Evolutionary conservation across 495 filamentous ascomycete species (phyloP).

Genomic region (Baudoinia panamericana): DNA sequence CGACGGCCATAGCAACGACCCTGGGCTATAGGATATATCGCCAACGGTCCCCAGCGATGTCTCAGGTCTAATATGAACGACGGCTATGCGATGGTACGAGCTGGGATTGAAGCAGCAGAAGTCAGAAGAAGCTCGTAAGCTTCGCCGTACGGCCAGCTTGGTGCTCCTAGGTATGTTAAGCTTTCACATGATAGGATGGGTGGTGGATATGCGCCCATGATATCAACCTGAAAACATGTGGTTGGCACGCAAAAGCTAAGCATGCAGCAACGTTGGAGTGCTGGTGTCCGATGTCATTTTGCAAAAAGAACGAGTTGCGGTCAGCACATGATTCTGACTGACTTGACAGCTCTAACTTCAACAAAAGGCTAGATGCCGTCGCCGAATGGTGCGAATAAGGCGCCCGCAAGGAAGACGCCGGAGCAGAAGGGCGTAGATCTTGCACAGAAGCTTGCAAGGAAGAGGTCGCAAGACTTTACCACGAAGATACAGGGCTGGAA

Average conservation of each 20-base stretch:
- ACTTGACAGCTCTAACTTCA: not conserved
- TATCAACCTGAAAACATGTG: not conserved
- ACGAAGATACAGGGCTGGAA: conserved; percentile 19
- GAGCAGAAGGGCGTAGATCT: conserved; percentile 33
- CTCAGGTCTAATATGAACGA: no score
- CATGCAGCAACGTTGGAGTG: not conserved
- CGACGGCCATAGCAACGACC: no score
- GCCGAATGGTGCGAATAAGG: conserved; percentile 14
- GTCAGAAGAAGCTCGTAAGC: not conserved
- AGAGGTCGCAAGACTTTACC: conserved; percentile 16
- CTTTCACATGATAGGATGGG: no score
- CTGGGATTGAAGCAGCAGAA: not conserved
- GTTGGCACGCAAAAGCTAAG: not conserved
- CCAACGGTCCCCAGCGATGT: no score
- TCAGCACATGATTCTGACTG: conserved; percentile 4
- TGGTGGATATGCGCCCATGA: conserved; percentile 1
- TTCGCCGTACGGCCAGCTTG: no score
- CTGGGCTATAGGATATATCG: no score
- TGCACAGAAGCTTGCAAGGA: conserved; percentile 30
- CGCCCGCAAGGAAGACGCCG: conserved; percentile 6
- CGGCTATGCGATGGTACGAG: no score
- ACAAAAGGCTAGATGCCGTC: conserved; percentile 14
- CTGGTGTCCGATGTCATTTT: conserved; percentile 3
- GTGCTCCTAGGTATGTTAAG: no score
- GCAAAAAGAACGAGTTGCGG: not conserved